Evolutionary conservation across 331 rosid species (phyloP), one percentile per base, ranked within the genome.

Genomic region (Telfairia occidentalis): DNA sequence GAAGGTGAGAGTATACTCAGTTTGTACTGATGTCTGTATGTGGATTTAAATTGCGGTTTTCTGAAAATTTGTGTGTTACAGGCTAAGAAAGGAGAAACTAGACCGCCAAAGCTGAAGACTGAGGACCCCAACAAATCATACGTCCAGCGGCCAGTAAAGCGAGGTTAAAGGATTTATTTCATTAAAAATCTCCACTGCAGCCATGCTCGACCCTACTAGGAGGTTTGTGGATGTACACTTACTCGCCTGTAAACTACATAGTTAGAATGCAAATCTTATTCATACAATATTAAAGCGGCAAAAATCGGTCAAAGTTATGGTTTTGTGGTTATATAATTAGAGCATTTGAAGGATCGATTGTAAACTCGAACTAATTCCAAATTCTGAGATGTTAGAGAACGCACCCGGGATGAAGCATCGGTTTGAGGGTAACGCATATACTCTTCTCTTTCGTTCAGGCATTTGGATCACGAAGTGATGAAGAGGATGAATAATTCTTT

Each of bases 61-160:
- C 42, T 65, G 15, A 35, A 19, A 32, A 35, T 10, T 35, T 69
- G n/a, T 73, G 55, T 63, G 46, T 55, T 64, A 71, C 16, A 95
- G 99, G 89, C 79, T 69, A 95, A 95, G 86, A 95, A 95, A 67
- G 97, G 96, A 34, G 99, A 95, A 89, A 82, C 88, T 71, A 89
- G 99, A 12, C 99, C 97, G 30, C 97, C 99, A 0, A 95, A 95
- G 86, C 97, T 95, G 15, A 95, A 95, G 87, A 95, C 97, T 0
- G 98, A 95, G 87, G 98, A 95, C 77, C 96, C 97, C 28, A 95
- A 92, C 84, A 95, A 95, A 83, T 90, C 99, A n/a, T 92, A 95
- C 13, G 97, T 92, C 72, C 99, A 92, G 77, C 86, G 99, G 89
- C 99, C 99, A 0, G 96, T 95, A 53, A 95, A 95, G 80, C 89